Conservation (phyloP, 1,284 basidiomycete genomes). For the Puccinia horiana region DNA sequence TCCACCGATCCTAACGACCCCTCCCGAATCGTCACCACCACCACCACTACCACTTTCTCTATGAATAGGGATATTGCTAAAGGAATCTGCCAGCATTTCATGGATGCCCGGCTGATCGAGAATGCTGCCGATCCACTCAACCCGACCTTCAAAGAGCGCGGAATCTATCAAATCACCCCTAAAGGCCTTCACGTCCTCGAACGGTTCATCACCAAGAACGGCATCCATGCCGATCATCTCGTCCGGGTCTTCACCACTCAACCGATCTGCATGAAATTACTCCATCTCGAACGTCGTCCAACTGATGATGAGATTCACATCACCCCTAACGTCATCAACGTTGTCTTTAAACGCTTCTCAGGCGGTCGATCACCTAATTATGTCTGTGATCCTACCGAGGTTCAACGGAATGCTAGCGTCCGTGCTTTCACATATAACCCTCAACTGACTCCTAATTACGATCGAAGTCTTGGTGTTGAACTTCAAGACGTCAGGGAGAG, state of each 20-base stretch:
- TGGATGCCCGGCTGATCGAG: conserved; percentile 96
- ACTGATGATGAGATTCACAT: conserved; percentile 97
- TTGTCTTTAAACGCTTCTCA: conserved; percentile 90
- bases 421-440: conserved; percentile 57
- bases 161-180: conserved; percentile 90
- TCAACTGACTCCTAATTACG: conserved; percentile 57
- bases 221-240: conserved; percentile 90
- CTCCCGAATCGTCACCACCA: conserved; percentile 93
- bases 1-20: conserved; percentile 96
- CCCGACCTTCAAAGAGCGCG: conserved; percentile 92
- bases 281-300: conserved; percentile 89
- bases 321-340: conserved; percentile 86
- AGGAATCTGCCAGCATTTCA: conserved; percentile 98
- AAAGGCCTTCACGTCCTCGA: conserved; percentile 98
- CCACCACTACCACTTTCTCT: conserved; percentile 97
- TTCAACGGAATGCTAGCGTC: conserved; percentile 36
- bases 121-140: conserved; percentile 87
- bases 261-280: conserved; percentile 95
- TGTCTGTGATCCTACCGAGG: conserved; percentile 54
- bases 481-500: conserved; percentile 69
- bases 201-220: conserved; percentile 98
- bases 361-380: conserved; percentile 79
- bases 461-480: conserved; percentile 62
- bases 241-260: conserved; percentile 85
- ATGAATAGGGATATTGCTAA: conserved; percentile 99